phyloP scores from a whole-genome alignment of 495 filamentous ascomycete genomes.

The Tuber brumale region DNA sequence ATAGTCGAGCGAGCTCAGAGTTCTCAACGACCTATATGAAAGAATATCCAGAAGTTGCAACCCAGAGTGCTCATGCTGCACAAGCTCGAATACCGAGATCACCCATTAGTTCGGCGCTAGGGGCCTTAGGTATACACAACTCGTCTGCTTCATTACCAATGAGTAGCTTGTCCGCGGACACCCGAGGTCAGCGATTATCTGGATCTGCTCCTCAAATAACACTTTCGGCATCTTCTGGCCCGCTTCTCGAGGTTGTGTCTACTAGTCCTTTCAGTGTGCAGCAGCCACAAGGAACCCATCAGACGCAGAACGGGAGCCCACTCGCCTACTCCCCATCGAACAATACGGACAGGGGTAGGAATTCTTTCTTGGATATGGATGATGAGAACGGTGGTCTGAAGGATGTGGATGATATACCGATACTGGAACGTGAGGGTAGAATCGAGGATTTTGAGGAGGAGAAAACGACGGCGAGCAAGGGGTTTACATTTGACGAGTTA shows the following conservation, averaged over 20 bases:
- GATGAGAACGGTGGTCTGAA: constrained; percentile 51
- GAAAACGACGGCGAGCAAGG: constrained; percentile 49
- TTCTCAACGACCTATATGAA: constrained; percentile 46
- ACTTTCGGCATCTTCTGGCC: constrained; percentile 29
- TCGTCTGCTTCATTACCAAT: constrained; percentile 16
- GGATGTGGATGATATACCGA: constrained; percentile 57
- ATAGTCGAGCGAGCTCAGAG: constrained; percentile 62
- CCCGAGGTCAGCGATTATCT: constrained; percentile 19
- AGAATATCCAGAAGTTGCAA: constrained; percentile 27
- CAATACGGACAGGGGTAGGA: constrained; percentile 39
- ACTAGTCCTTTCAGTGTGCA: constrained; percentile 41
- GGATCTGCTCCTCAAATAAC: constrained; percentile 34
- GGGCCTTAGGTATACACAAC: constrained; percentile 20
- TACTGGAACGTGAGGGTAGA: constrained; percentile 50
- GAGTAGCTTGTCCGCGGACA: constrained; percentile 15
- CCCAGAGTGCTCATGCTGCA: constrained; percentile 16
- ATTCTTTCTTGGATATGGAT: constrained; percentile 55
- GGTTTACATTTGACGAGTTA: constrained; percentile 76
- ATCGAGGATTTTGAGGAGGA: constrained; percentile 38
- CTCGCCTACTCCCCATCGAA: constrained; percentile 15
- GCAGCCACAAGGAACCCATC: constrained; percentile 19
- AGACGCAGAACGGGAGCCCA: constrained; percentile 21
- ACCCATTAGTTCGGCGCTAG: constrained; percentile 27
- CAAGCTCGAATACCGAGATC: constrained; percentile 31
- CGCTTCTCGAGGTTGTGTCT: constrained; percentile 36